Percentiles rank a stretch among this genome's conserved stretches.
Evolutionary conservation across 257 asterid species (phyloP).

Genomic region (Solanum dulcamara): DNA sequence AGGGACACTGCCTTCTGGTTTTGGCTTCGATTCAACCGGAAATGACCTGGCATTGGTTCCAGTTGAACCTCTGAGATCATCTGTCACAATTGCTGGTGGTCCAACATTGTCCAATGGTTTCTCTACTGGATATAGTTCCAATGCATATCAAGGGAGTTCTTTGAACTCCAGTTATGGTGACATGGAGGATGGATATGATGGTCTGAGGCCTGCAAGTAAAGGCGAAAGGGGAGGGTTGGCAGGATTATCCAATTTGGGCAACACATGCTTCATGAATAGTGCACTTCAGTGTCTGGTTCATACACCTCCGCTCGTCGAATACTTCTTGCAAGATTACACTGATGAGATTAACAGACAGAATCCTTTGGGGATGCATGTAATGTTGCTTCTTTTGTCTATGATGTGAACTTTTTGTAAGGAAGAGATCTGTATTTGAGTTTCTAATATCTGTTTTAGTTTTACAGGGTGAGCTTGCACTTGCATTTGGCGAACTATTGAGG

Average conservation of each 20-base stretch:
- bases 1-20: constrained; percentile 25
- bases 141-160: constrained; percentile 30
- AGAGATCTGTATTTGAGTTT: constrained; percentile 1
- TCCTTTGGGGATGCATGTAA: constrained; percentile 90
- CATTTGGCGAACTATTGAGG: constrained; percentile 89
- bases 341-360: constrained; percentile 78
- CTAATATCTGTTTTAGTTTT: constrained; percentile 20
- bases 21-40: constrained; percentile 72
- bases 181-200: constrained; percentile 52
- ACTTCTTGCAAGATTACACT: constrained; percentile 74
- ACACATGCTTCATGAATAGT: constrained; percentile 99
- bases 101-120: constrained; percentile 78
- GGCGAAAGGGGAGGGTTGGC: constrained; percentile 80
- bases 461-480: constrained; percentile 96
- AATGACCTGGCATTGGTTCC: constrained; percentile 76
- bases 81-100: constrained; percentile 84
- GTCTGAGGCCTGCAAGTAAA: constrained; percentile 28
- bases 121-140: constrained; percentile 46
- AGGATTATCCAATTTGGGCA: constrained; percentile 91
- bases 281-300: constrained; percentile 93
- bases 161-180: constrained; percentile 35
- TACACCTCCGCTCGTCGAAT: constrained; percentile 76
- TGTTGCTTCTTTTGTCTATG: constrained; percentile 15
- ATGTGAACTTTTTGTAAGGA: background rate
- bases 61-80: constrained; percentile 64